phyloP scores from a whole-genome alignment of 306 rosid genomes.

The Rosa lucieae region DNA sequence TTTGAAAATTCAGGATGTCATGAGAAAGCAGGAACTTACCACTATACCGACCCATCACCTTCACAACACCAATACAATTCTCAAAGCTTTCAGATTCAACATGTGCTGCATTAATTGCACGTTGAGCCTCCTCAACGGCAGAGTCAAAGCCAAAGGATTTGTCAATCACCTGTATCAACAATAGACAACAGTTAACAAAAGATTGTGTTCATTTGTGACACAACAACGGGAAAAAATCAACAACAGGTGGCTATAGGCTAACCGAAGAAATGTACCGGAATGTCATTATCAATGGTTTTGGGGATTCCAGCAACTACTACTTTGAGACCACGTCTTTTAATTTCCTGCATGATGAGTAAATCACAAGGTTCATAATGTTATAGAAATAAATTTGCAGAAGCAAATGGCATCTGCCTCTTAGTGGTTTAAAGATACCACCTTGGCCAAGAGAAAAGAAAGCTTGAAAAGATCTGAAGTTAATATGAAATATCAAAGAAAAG shows the following conservation, averaged over 20 bases:
- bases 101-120: slow-evolving; percentile 97
- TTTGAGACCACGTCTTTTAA: slow-evolving; percentile 86
- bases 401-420: slow-evolving; percentile 1
- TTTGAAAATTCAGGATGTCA: neutral
- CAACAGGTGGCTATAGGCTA: neutral
- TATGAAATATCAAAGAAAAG: neutral
- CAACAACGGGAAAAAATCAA: neutral
- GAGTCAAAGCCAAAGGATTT: slow-evolving; percentile 94
- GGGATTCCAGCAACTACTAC: slow-evolving; percentile 88
- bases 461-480: neutral
- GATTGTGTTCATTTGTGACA: neutral
- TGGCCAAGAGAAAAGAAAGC: neutral
- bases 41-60: slow-evolving; percentile 92
- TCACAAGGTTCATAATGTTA: neutral
- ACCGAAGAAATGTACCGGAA: slow-evolving; percentile 52
- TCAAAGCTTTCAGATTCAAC: slow-evolving; percentile 90
- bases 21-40: slow-evolving; percentile 51
- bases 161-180: slow-evolving; percentile 69
- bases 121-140: slow-evolving; percentile 99
- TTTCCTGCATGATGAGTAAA: slow-evolving; percentile 58
- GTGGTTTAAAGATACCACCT: neutral
- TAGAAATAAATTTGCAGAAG: slow-evolving; percentile 11
- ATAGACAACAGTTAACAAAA: slow-evolving; percentile 12
- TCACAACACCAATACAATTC: slow-evolving; percentile 89
- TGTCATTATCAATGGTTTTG: slow-evolving; percentile 94